phyloP scores from a whole-genome alignment of 2,329 filamentous ascomycete species.

The Trichoderma pleuroti region DNA sequence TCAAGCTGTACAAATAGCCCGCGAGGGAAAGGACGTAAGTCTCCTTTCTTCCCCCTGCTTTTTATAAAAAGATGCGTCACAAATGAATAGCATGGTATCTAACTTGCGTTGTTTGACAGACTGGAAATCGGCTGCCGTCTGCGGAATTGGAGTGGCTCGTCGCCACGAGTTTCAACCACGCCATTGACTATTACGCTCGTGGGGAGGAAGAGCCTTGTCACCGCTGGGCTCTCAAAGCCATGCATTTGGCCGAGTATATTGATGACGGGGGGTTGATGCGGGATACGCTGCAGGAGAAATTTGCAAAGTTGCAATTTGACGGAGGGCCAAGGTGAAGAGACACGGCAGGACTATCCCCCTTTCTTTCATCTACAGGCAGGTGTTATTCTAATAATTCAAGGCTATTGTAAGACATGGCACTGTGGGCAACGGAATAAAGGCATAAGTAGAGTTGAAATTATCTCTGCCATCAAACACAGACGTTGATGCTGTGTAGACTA shows the following conservation, averaged over 20 bases:
- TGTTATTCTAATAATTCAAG: neutral
- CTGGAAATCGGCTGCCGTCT: slow-evolving; percentile 53
- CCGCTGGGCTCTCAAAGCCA: slow-evolving; percentile 60
- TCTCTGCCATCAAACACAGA: neutral
- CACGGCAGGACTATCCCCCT: too few species aligned
- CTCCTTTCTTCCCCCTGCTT: neutral
- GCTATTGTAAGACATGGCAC: neutral
- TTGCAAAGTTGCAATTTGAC: slow-evolving; percentile 37
- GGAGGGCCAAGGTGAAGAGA: neutral
- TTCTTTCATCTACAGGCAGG: neutral
- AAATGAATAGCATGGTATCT: slow-evolving; percentile 15
- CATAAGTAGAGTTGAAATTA: neutral
- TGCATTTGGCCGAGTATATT: slow-evolving; percentile 58
- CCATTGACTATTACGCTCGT: slow-evolving; percentile 60
- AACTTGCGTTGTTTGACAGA: slow-evolving; percentile 27
- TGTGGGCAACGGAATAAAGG: neutral
- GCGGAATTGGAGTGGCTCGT: slow-evolving; percentile 76
- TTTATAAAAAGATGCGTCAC: neutral
- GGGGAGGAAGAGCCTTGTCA: slow-evolving; percentile 53
- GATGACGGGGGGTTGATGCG: slow-evolving; percentile 51
- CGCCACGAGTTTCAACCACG: slow-evolving; percentile 65
- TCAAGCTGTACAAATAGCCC: slow-evolving; percentile 56
- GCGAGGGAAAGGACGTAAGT: slow-evolving; percentile 46
- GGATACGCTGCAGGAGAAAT: slow-evolving; percentile 42
- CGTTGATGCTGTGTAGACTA: neutral